Evolutionary conservation across 2,329 filamentous ascomycete species (phyloP), one percentile per base, ranked within the genome.

Genomic region (Botrytis elliptica): DNA sequence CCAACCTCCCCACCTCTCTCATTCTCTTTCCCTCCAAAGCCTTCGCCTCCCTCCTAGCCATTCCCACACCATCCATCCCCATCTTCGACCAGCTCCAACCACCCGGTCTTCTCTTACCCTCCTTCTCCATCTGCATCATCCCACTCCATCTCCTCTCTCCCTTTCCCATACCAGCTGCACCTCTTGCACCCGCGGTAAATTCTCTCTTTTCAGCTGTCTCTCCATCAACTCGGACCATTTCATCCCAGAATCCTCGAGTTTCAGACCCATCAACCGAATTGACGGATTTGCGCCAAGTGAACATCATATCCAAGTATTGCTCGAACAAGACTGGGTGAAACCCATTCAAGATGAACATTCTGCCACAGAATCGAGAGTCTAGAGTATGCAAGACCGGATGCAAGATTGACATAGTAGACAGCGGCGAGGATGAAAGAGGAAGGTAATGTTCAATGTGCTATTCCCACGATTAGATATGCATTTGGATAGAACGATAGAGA

Each of bases 371-470:
- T 4, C 73, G 71, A 71, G 73, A 44, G 38, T 70, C 36, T 20
- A 66, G 16, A 20, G 72, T 38, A 59, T 74, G 62, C 65, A 93
- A 80, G 91, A 88, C 60, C 94, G 84, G 22, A 93, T 88, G 2
- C 92, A 93, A 86, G 91, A 93, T 73, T 4, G 71, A 73, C 38
- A 62, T 71, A 9, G 89, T 84, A 5, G 91, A 87, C 2, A 95
- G 91, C 75, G 93, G 92, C 79, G 94, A 92, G 5, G 90, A 91
- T 2, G 62, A n/a, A 29, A 72, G 70, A 14, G 70, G 62, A 8
- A 72, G 25, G 79, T 94, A 95, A 81, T 95, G 93, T 82, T 95
- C 93, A 49, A 95, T 90, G 77, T 94, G 86, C 20, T 87, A 85
- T 70, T 95, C 89, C 3, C 18, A 49, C 25, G 8, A 33, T 29